Evolutionary conservation across 257 asterid genomes (phyloP), one percentile per base, ranked within the genome.

Genomic region (Solanum sejunctum): DNA sequence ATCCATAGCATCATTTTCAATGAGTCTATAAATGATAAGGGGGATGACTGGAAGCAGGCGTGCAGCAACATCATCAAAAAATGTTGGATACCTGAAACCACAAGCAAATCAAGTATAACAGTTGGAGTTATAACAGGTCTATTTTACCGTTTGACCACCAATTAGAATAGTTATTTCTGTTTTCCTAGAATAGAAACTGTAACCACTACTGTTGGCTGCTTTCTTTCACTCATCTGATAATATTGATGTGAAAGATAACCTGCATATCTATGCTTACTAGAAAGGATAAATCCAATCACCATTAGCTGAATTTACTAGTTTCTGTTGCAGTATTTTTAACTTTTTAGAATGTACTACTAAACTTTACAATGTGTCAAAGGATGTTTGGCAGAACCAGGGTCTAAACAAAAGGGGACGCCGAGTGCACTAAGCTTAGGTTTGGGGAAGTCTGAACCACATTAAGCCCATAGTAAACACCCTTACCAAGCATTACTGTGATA

Each of bases 41-140:
- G 99, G 99, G 89, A 96, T 90, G 84, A 96, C 93, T 86, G 99
- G 99, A 83, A 96, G 98, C 91, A 96, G 87, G 84, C 98, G 93
- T 73, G 98, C 98, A 84, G 98, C 98, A 43, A 96, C 90, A 89
- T 96, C 99, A 88, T 96, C 99, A 84, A 96, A 96, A 90, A 96
- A 96, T 84, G 97, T 93, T 58, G 99, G 99, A 87, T 91, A 96
- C 91, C 99, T 96, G 92, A 71, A 64, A 88, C 72, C 49, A 85
- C 47, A 75, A 85, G 55, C 28, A 21, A 67, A 67, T 67, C 75
- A 16, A 36, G 75, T 36, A 36, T 67, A 67, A 36, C 5, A 67
- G 75, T 32, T 67, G 49, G 75, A 36, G 51, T 67, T 67, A 67
- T 67, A 32, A 67, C 75, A 67, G 45, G 49, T 36, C 36, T 18